A percentile compares a stretch with the other conserved stretches of the same genome.
phyloP scores from a whole-genome alignment of 345 rosid species.

The Geranium rotundifolium region DNA sequence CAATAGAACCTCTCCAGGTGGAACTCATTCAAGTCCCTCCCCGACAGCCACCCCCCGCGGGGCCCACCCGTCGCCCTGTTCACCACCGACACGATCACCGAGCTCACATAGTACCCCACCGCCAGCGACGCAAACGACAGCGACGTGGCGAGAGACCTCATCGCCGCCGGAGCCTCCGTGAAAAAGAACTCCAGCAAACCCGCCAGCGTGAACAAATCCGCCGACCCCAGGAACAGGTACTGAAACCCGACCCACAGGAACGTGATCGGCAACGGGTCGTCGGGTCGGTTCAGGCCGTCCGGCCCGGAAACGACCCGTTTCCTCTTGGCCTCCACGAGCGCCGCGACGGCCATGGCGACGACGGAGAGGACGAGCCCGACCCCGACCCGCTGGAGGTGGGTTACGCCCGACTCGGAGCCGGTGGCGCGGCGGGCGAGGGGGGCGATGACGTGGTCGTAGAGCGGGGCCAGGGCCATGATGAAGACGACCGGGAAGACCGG shows the following conservation, averaged over 20 bases:
- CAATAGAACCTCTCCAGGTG: conserved; percentile 26
- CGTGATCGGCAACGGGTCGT: conserved; percentile 14
- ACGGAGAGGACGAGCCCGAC: conserved; percentile 16
- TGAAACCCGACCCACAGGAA: conserved; percentile 24
- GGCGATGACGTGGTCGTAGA: conserved; percentile 22
- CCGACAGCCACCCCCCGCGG: conserved; percentile 23
- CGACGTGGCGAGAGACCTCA: conserved; percentile 21
- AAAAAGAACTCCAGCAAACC: conserved; percentile 27
- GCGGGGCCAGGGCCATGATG: conserved; percentile 35
- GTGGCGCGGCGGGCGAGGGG: background rate
- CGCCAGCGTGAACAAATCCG: conserved; percentile 20
- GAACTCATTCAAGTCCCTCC: conserved; percentile 17
- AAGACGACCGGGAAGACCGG: conserved; percentile 26
- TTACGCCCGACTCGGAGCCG: conserved; percentile 24
- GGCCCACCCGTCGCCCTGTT: conserved; percentile 11
- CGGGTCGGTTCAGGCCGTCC: background rate
- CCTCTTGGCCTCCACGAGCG: conserved; percentile 20
- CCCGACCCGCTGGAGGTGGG: conserved; percentile 24
- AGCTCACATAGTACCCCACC: conserved; percentile 24
- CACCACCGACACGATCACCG: conserved; percentile 19
- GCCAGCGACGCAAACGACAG: conserved; percentile 20
- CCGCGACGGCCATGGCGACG: conserved; percentile 20
- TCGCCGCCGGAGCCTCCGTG: conserved; percentile 20
- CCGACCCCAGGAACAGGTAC: conserved; percentile 20
- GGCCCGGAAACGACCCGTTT: conserved; percentile 7